Percentiles rank a stretch among this genome's conserved stretches.
phyloP scores from a whole-genome alignment of 495 filamentous ascomycete species.

The Bombardia bombarda region DNA sequence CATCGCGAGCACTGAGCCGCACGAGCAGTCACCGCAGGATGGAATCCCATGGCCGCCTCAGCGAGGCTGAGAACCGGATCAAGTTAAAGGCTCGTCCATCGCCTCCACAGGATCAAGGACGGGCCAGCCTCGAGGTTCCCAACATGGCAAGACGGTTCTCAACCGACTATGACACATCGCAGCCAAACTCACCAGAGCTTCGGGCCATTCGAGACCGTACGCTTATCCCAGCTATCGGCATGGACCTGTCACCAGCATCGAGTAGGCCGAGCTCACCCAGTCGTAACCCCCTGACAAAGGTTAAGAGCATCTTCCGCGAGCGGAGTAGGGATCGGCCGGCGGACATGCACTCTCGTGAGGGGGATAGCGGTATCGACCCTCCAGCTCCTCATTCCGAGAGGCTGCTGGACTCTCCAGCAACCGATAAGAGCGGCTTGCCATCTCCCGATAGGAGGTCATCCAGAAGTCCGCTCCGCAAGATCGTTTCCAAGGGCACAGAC shows the following conservation, averaged over 20 bases:
- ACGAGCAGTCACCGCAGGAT: constrained; percentile 15
- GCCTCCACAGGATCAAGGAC: constrained; percentile 18
- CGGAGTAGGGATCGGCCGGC: constrained; percentile 31
- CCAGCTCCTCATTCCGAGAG: constrained; percentile 13
- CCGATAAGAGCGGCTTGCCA: constrained; percentile 16
- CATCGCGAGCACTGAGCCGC: constrained; percentile 15
- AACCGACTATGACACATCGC: constrained; percentile 33
- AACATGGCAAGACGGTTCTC: constrained; percentile 23
- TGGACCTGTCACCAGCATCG: constrained; percentile 34
- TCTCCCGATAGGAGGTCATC: constrained; percentile 25
- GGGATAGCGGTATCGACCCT: constrained; percentile 12
- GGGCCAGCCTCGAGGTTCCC: constrained; percentile 36
- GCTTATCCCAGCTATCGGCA: constrained; percentile 29
- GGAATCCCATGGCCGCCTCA: constrained; percentile 25
- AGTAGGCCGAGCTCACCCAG: constrained; percentile 36
- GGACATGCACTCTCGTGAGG: constrained; percentile 15
- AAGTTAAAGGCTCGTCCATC: constrained; percentile 14
- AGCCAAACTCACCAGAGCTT: constrained; percentile 29
- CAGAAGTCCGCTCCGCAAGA: constrained; percentile 30
- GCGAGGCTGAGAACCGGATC: constrained; percentile 19
- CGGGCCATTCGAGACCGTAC: constrained; percentile 22
- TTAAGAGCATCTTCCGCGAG: constrained; percentile 41
- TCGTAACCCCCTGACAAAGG: constrained; percentile 36
- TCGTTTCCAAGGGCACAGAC: constrained; percentile 17
- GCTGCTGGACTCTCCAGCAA: constrained; percentile 13